phyloP scores from a whole-genome alignment of 805 yeast genomes.

The Phaffomyces opuntiae region DNA sequence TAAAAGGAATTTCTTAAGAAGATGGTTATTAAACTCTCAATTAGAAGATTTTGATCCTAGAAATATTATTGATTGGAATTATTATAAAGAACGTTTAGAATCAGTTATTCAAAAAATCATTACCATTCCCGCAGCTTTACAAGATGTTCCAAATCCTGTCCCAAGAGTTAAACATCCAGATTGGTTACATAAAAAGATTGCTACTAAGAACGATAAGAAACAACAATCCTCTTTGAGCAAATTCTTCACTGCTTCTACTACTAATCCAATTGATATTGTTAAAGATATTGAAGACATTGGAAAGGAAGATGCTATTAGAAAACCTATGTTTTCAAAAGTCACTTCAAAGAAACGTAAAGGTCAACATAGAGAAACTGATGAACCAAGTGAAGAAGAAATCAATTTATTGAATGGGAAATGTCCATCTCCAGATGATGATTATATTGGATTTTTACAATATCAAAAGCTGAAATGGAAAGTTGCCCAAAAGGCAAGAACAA shows the following conservation, averaged over 20 bases:
- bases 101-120: constrained; percentile 92
- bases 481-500: constrained; percentile 62
- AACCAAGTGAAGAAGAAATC: constrained; percentile 43
- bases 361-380: constrained; percentile 25
- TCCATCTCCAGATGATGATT: constrained; percentile 64
- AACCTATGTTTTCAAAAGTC: constrained; percentile 30
- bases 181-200: constrained; percentile 72
- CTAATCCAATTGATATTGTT: constrained; percentile 34
- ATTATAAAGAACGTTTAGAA: constrained; percentile 83
- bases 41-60: constrained; percentile 82
- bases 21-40: constrained; percentile 81
- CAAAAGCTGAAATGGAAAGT: constrained; percentile 86
- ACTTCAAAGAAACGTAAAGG: constrained; percentile 27
- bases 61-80: constrained; percentile 86
- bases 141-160: constrained; percentile 82
- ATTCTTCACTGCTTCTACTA: constrained; percentile 45
- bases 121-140: constrained; percentile 95
- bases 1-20: constrained; percentile 66
- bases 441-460: constrained; percentile 58
- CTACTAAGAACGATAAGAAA: constrained; percentile 51
- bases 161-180: constrained; percentile 92
- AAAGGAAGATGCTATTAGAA: constrained; percentile 21
- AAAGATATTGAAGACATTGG: constrained; percentile 77
- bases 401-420: constrained; percentile 43
- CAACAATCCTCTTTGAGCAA: constrained; percentile 61